These are phyloP conservation scores for Ceratobasidium papillatum DNA, from an alignment of 1,284 basidiomycete species.

Conservation along the genomic window DNA sequence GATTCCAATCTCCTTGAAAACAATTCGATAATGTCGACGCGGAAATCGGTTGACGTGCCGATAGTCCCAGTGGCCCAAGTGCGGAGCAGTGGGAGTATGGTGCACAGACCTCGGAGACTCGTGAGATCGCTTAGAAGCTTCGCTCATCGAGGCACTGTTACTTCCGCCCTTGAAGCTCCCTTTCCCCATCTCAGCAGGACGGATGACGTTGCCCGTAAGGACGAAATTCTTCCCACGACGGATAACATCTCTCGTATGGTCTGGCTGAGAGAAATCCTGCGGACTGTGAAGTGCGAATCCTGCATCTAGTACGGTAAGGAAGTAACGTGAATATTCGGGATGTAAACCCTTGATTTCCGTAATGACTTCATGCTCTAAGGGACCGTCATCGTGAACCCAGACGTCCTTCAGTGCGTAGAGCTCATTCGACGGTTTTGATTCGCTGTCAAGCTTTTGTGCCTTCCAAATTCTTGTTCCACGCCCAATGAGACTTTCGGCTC, in stretches of 20 bases:
- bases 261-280: neutral
- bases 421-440: neutral
- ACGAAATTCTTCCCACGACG: neutral
- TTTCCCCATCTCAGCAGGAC: neutral
- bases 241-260: neutral
- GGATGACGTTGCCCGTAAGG: neutral
- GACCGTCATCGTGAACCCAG: neutral
- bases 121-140: neutral
- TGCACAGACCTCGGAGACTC: neutral
- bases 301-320: neutral
- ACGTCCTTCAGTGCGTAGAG: slow-evolving; percentile 24
- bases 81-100: neutral
- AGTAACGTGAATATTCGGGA: neutral
- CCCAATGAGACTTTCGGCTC: slow-evolving; percentile 4
- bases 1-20: slow-evolving; percentile 30
- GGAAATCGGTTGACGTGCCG: neutral
- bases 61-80: neutral
- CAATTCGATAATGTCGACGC: slow-evolving; percentile 30
- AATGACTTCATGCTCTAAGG: neutral
- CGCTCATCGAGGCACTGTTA: neutral
- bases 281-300: neutral
- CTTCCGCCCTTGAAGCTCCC: neutral
- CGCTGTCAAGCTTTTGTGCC: slow-evolving; percentile 1
- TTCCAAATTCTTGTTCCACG: slow-evolving; percentile 26
- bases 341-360: neutral